phyloP scores from a whole-genome alignment of 306 rosid species.

The Biancaea sappan region DNA sequence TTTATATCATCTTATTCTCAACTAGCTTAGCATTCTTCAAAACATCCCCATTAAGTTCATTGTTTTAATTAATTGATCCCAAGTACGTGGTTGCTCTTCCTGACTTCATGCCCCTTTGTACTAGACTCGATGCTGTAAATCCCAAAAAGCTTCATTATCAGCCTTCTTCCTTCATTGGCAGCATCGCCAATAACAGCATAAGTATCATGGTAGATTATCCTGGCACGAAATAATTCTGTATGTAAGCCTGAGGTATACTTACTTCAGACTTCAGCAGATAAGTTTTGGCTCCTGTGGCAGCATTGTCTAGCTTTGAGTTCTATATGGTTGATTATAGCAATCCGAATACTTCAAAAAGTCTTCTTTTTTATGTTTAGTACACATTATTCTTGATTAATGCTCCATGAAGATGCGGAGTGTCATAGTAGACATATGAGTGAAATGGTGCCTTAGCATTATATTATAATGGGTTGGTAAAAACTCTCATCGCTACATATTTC shows the following conservation, averaged over 20 bases:
- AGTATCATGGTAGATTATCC: background rate
- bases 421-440: background rate
- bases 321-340: background rate
- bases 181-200: background rate
- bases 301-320: background rate
- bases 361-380: background rate
- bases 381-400: background rate
- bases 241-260: background rate
- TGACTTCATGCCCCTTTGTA: too few relatives aligned
- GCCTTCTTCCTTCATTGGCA: background rate
- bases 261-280: background rate
- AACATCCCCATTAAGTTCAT: background rate
- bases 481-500: background rate
- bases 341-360: background rate
- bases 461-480: background rate
- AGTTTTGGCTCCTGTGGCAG: background rate
- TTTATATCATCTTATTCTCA: background rate
- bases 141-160: background rate
- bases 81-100: background rate
- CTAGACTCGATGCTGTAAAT: background rate
- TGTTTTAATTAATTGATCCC: background rate
- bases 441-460: background rate
- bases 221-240: background rate
- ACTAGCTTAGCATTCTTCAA: background rate
- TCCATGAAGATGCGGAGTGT: background rate